Evolutionary conservation across 352 stramenopile genomes (phyloP), one percentile per base, ranked within the genome.

Genomic region (Globisporangium viniferum): DNA sequence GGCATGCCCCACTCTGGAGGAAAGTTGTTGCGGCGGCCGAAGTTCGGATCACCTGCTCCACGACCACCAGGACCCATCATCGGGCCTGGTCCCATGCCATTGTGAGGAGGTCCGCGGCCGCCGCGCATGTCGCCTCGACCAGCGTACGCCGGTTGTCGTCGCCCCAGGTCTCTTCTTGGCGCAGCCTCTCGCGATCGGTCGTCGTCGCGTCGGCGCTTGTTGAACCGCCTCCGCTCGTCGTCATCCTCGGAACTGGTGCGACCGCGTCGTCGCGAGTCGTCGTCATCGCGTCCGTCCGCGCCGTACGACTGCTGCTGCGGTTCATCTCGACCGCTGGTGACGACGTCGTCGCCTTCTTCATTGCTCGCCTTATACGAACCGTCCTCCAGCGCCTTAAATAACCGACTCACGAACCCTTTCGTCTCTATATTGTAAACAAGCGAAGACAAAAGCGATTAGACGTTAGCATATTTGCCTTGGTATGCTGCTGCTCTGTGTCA

Each of bases 1-100:
- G 73, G 74, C 80, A 92, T 91, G 8, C 75, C 79, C 83, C 84
- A 92, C 65, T 92, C 84, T 0, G 79, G 78, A 35, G 80, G 78
- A 48, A 82, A 89, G 65, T 91, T 89, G 66, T 90, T 89, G 62
- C 81, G 77, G 59, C 79, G 82, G 27, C 75, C 73, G 69, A 80
- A 82, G 62, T 39, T 73, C 63, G 46, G 77, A 69, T 73, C 76
- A 71, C 64, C 64, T 10, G 68, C 68, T 1, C 56, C 62, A 20
- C 44, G 44, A 22, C 44, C 44, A 12, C 44, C 44, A 24, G 44
- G 44, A 15, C 67, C 61, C 54, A 65, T 67, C 56, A 60, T 67
- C 5, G 67, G 31, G 24, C 67, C 61, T 22, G 59, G 31, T 10
- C 55, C 41, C 14, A 33, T 64, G 27, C 44, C 55, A 27, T 70